Base-by-base conservation (phyloP, 2,329 filamentous ascomycete genomes). In the Paradendryphiella salina region DNA sequence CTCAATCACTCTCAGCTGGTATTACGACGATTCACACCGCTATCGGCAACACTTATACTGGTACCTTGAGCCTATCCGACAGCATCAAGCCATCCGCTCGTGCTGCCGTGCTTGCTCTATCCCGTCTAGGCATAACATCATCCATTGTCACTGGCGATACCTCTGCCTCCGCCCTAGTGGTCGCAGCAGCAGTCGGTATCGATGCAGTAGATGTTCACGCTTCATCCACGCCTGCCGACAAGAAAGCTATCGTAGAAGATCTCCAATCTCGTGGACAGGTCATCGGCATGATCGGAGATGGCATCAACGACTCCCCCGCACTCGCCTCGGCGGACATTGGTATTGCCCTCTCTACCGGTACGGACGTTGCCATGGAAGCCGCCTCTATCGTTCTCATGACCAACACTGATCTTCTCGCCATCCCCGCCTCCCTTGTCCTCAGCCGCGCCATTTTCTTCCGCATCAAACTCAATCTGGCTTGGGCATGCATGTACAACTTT, bases 281-380 rank as follows among this genome's bases (percentile, higher is more conserved):
- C 41, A 90, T 97, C 20, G 94, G 90, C 61, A 99, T 99, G 94
- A 92, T 97, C 11, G 70, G 94, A 44, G 94, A 99, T 72, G 94
- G 94, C 34, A 96, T 99, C 81, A 99, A 99, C 74, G 94, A 99
- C 77, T 96, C 91, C 0, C 94, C 94, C 0, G 94, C 94, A 0
- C 84, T 99, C 9, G 94, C 91, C 0, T 96, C 91, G 0, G 92
- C 94, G 9, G 86, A 96, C 62, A 85, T 97, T 21, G 94, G 94
- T 57, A 96, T 99, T 61, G 92, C 92, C 50, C 90, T 99, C 74
- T 83, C 90, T 4, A 91, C 87, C 6, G 94, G 94, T 49, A 97
- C 94, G 0, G 94, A 97, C 70, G 93, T 99, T 1, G 94, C 94
- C 41, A 96, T 99, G 85, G 94, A 97, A 76, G 94, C 94, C 1